Conservation (phyloP, 345 rosid species). For the Geranium rotundifolium region DNA sequence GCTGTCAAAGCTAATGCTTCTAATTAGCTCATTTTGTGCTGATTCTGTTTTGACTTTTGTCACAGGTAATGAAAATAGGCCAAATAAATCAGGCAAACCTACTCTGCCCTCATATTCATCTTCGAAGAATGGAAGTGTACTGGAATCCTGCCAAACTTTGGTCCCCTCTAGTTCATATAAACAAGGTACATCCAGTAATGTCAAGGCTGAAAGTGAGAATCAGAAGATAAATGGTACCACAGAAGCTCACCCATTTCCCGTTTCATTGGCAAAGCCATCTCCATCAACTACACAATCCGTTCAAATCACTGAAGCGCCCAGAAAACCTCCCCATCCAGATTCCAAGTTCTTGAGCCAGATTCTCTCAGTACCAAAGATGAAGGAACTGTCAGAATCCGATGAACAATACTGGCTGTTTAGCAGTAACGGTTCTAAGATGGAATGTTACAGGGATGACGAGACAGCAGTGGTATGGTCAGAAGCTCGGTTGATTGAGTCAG, state of each 20-base stretch:
- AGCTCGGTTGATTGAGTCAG: conserved; percentile 43
- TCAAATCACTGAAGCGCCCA: conserved; percentile 28
- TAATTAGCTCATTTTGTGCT: conserved; percentile 1
- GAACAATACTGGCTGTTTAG: conserved; percentile 54
- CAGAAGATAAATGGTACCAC: conserved; percentile 32
- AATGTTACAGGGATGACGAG: conserved; percentile 19
- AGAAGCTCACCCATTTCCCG: conserved; percentile 18
- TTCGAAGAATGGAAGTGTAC: conserved; percentile 27
- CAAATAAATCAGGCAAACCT: conserved; percentile 6
- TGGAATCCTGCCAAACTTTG: conserved; percentile 25
- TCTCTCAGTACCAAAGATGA: conserved; percentile 46
- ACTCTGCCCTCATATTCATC: conserved; percentile 4
- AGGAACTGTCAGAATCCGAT: conserved; percentile 32
- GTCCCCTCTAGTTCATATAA: conserved; percentile 13
- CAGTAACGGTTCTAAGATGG: conserved; percentile 12
- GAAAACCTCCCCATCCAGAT: conserved; percentile 63
- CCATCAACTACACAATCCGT: conserved; percentile 17
- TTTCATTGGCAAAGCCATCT: conserved; percentile 16
- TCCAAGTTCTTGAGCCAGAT: conserved; percentile 42
- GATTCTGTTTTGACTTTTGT: conserved; percentile 10
- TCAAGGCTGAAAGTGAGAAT: conserved; percentile 27
- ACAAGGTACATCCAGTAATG: conserved; percentile 11
- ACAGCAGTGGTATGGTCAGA: conserved; percentile 49
- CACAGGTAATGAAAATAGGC: conserved; percentile 6
- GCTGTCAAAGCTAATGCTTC: background rate